Percentiles rank a stretch among this genome's conserved stretches.
Evolutionary conservation across 306 rosid species (phyloP).

Genomic region (Corylus avellana): DNA sequence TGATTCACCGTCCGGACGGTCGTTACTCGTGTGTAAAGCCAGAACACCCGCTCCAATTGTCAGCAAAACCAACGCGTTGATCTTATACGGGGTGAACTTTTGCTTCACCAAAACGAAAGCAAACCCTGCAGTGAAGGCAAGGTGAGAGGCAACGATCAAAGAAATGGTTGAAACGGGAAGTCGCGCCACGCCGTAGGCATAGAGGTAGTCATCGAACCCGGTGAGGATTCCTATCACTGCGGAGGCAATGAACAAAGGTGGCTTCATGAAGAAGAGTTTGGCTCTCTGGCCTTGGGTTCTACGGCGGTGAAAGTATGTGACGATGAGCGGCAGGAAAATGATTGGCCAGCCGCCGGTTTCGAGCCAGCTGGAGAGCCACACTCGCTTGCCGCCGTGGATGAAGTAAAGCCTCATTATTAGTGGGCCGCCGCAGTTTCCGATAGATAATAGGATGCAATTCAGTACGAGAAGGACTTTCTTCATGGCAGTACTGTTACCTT

Average conservation of each 20-base stretch:
- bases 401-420: slow-evolving; percentile 70
- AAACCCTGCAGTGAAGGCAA: slow-evolving; percentile 70
- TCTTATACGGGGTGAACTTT: slow-evolving; percentile 56
- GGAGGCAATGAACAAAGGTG: slow-evolving; percentile 39
- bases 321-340: slow-evolving; percentile 45
- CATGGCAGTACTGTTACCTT: slow-evolving; percentile 15
- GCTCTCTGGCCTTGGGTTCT: neutral
- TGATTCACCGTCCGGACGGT: slow-evolving; percentile 72
- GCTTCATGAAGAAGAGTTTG: slow-evolving; percentile 39
- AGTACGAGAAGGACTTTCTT: slow-evolving; percentile 44
- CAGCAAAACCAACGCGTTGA: slow-evolving; percentile 62
- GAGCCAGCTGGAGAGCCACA: slow-evolving; percentile 70
- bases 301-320: slow-evolving; percentile 47
- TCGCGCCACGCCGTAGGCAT: slow-evolving; percentile 61
- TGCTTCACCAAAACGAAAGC: slow-evolving; percentile 57
- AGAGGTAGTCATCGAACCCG: slow-evolving; percentile 66
- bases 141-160: slow-evolving; percentile 56
- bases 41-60: slow-evolving; percentile 63
- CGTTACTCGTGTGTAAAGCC: slow-evolving; percentile 60
- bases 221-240: slow-evolving; percentile 52
- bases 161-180: slow-evolving; percentile 71
- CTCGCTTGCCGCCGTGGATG: slow-evolving; percentile 69
- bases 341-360: slow-evolving; percentile 72
- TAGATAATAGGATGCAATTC: slow-evolving; percentile 34
- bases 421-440: slow-evolving; percentile 70